Evolutionary conservation across 148 eudicot species (phyloP), one percentile per base, ranked within the genome.

Genomic region (Dysphania ambrosioides): DNA sequence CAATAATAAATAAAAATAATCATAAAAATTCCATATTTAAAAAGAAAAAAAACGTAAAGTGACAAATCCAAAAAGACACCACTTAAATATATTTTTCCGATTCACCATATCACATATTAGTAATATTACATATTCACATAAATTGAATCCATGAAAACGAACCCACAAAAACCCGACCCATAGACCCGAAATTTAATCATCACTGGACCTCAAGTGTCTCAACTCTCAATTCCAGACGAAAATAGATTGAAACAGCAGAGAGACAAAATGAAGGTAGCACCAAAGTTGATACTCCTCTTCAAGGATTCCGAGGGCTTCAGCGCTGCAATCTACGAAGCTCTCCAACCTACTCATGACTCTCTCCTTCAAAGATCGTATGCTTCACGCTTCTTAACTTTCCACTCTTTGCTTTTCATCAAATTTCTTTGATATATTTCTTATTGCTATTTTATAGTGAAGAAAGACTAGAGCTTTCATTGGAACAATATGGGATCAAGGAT

Each of bases 401-500:
- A 35, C 32, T 71, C 29, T 72, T 13, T 26, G 49, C 35, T 10
- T 9, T 23, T 51, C 56, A 10, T 64, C 1, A 19, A 0, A n/a
- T 15, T 26, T 2, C 38, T 57, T 56, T 71, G 4, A 41, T 42
- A 30, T 64, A 10, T 51, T 4, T 26, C 41, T 35, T 2, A n/a
- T 77, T 64, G 8, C 12, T 72, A 70, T 9, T 71, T 15, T 65
- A 23, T 80, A 92, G 97, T 60, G 85, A 87, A 47, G 85, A 85
- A 19, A 78, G 82, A 2, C 86, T 90, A 47, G 86, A 85, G 70
- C 81, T 92, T 32, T 67, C 91, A 0, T 79, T 92, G 74, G 86
- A 84, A 36, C 63, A 78, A 3, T 92, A 92, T 47, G 95, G 91
- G 24, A 85, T 92, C 79, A 80, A 63, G 42, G 89, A 88, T 79